Evolutionary conservation across 352 stramenopile species (phyloP).

Genomic region (Globisporangium mamillatum): DNA sequence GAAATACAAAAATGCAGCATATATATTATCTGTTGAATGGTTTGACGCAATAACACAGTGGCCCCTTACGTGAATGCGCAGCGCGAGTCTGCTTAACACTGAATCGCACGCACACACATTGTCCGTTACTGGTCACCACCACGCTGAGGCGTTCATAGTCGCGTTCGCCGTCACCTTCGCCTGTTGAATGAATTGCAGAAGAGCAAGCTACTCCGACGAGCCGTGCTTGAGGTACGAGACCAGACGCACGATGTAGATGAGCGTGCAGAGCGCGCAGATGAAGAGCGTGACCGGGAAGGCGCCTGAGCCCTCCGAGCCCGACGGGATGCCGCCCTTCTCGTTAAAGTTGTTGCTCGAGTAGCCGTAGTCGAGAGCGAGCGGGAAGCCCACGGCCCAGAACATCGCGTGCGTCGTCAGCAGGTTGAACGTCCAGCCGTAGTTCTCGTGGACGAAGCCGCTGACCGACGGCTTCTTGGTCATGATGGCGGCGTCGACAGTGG

Average conservation of each 20-base stretch:
- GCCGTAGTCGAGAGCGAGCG: conserved; percentile 71
- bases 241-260: conserved; percentile 58
- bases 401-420: conserved; percentile 73
- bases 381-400: conserved; percentile 84
- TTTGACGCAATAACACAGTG: background rate
- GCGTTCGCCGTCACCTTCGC: background rate
- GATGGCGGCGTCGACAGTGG: background rate
- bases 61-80: background rate
- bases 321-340: conserved; percentile 69
- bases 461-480: conserved; percentile 34
- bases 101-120: background rate
- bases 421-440: conserved; percentile 86
- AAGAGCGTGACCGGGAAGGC: conserved; percentile 82
- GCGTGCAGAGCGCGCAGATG: conserved; percentile 67
- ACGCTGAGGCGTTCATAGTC: background rate
- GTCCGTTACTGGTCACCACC: background rate
- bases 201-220: background rate
- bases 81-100: too few species aligned
- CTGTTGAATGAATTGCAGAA: background rate
- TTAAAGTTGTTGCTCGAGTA: conserved; percentile 80
- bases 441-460: conserved; percentile 59
- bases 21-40: background rate
- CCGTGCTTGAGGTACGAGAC: conserved; percentile 50
- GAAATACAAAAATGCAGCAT: background rate
- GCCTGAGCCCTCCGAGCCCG: conserved; percentile 69